Evolutionary conservation across 768 basidiomycete species (phyloP), one percentile per base, ranked within the genome.

Genomic region (Peribolospora kevripleyi): DNA sequence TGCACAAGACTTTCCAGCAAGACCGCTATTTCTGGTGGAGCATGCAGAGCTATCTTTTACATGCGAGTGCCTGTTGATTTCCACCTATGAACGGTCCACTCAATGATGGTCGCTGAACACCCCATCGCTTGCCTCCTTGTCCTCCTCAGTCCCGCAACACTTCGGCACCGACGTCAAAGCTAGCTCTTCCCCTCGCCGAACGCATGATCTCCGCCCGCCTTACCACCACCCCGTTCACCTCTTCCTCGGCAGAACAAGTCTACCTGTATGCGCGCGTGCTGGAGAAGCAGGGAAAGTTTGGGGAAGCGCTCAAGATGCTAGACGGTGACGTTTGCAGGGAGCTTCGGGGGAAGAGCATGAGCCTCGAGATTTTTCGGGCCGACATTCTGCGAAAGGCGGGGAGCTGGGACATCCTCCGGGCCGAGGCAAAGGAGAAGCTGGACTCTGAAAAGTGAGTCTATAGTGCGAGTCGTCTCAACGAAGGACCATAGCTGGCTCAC

Each of bases 131-230:
- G 25, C 25, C 25, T 25, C 25, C 25, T 25, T 25, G 51, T 55
- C n/a, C 50, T 61, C 14, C 57, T 58, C 52, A 48, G 9, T 36
- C 57, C 43, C 50, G 47, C 13, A 42, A 58, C 50, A 52, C 50
- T 39, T 10, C 48, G 0, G 50, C 53, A 46, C 56, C 57, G 7
- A 7, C 55, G 10, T 46, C 46, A 42, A 38, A 50, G 40, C 11
- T 54, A 39, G 56, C 58, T n/a, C 60, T 61, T 41, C 49, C 57
- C 13, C 41, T 58, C 50, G 57, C 55, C 49, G 60, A 60, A 46
- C 55, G 54, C 2, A 57, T 55, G 46, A 53, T 58, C 25, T 39
- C 57, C 3, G 7, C 54, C 5, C 49, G 48, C 39, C 58, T 53
- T 53, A 9, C 54, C 11, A 3, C 5, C 13, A 6, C 13, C 1